Conservation (phyloP, 2,329 filamentous ascomycete genomes). For the Diaporthe ilicicola region DNA sequence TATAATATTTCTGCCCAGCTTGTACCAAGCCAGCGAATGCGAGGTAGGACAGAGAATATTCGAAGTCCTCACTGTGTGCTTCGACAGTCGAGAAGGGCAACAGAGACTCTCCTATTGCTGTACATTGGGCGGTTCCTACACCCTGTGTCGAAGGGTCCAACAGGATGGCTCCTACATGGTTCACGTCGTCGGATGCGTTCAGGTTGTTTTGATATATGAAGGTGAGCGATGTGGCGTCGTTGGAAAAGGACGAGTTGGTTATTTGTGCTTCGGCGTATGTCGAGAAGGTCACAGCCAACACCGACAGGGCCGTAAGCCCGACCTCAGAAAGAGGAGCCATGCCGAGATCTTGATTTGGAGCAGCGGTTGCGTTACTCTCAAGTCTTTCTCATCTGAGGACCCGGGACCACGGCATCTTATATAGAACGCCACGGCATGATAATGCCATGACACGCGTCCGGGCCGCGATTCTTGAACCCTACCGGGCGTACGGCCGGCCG, state of each 20-base stretch:
- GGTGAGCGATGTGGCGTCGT: constrained; percentile 54
- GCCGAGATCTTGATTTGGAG: neutral
- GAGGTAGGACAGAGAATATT: constrained; percentile 52
- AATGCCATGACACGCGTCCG: neutral
- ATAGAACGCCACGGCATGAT: no score
- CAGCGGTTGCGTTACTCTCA: neutral
- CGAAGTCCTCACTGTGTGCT: constrained; percentile 54
- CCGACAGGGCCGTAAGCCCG: constrained; percentile 11
- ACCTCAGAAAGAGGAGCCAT: constrained; percentile 15
- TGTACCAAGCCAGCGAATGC: constrained; percentile 25
- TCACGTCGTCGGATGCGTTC: constrained; percentile 60
- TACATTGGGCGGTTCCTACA: constrained; percentile 53
- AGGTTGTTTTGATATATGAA: constrained; percentile 64
- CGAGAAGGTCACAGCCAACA: constrained; percentile 2
- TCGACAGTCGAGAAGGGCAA: constrained; percentile 51
- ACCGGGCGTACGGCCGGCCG: constrained; percentile 16
- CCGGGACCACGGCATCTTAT: constrained; percentile 8
- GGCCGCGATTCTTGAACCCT: neutral
- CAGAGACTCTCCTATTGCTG: constrained; percentile 55
- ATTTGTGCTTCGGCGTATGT: neutral
- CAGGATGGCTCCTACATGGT: constrained; percentile 60
- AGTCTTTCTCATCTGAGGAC: neutral
- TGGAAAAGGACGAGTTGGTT: constrained; percentile 35
- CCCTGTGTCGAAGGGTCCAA: constrained; percentile 51
- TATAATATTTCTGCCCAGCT: constrained; percentile 48